phyloP scores from a whole-genome alignment of 257 asterid genomes.

The Lantana camara region DNA sequence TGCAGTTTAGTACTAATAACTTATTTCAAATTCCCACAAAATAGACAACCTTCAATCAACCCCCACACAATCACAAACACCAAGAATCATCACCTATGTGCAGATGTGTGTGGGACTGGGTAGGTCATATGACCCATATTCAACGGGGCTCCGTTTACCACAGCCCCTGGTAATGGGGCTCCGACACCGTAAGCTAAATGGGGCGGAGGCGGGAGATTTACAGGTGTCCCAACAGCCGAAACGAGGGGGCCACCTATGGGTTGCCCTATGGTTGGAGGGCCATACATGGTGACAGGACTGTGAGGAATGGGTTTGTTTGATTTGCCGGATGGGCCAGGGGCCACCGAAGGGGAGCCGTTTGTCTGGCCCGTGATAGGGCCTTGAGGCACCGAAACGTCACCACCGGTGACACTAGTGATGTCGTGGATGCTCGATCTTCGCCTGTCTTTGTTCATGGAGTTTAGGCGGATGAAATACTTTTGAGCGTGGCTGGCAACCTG shows the following conservation, averaged over 20 bases:
- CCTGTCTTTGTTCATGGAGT: slow-evolving; percentile 91
- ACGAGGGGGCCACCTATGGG: slow-evolving; percentile 73
- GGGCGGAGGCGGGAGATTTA: slow-evolving; percentile 48
- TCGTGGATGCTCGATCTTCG: slow-evolving; percentile 92
- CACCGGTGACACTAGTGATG: slow-evolving; percentile 71
- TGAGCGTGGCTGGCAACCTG: slow-evolving; percentile 99
- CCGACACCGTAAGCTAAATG: slow-evolving; percentile 61
- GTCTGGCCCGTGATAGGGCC: slow-evolving; percentile 80
- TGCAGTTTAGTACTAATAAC: slow-evolving; percentile 11
- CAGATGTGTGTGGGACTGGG: slow-evolving; percentile 51
- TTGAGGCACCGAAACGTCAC: slow-evolving; percentile 64
- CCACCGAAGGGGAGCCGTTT: slow-evolving; percentile 43
- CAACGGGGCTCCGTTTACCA: slow-evolving; percentile 55
- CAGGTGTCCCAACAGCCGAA: slow-evolving; percentile 76
- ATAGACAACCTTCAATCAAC: slow-evolving; percentile 17
- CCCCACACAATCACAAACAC: background rate
- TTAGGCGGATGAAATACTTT: slow-evolving; percentile 82
- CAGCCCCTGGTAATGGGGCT: slow-evolving; percentile 48
- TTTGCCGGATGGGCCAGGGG: slow-evolving; percentile 43
- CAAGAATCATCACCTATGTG: slow-evolving; percentile 50
- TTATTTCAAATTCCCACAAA: slow-evolving; percentile 26
- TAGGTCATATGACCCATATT: slow-evolving; percentile 48
- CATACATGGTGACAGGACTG: slow-evolving; percentile 45
- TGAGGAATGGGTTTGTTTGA: slow-evolving; percentile 47
- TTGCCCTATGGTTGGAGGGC: slow-evolving; percentile 68